Conservation (phyloP, 116 monocot genomes). For the Dioscorea cayenensis region DNA sequence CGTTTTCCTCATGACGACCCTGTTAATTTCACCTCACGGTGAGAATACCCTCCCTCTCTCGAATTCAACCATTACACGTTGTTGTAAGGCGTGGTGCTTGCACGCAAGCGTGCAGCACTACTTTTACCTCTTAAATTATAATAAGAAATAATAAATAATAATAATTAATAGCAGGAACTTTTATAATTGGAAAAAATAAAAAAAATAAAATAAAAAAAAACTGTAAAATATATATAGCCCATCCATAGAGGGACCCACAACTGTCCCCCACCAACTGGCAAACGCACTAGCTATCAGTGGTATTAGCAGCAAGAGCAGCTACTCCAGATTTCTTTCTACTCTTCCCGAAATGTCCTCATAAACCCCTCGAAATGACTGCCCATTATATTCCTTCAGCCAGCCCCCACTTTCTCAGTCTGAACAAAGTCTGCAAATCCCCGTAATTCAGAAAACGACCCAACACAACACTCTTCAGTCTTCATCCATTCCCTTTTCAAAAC, state of each 20-base stretch:
- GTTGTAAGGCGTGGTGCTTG: too few species aligned
- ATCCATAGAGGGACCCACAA: neutral
- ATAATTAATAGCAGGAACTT: too few species aligned
- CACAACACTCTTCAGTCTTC: neutral
- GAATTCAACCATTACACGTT: too few species aligned
- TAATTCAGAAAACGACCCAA: neutral
- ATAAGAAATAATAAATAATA: neutral
- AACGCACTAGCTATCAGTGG: neutral
- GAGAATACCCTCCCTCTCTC: too few species aligned
- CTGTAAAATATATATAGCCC: neutral
- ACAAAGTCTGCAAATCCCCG: neutral
- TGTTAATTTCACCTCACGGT: too few species aligned
- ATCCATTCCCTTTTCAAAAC: neutral
- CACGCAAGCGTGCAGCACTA: too few species aligned
- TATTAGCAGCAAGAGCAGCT: too few species aligned
- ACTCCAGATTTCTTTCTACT: neutral
- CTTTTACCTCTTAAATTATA: too few species aligned
- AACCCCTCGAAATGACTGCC: neutral
- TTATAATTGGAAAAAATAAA: too few species aligned
- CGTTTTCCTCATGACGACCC: too few species aligned
- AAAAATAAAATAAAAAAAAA: neutral
- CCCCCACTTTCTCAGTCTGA: neutral
- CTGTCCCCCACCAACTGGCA: conserved; percentile 2
- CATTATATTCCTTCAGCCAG: neutral
- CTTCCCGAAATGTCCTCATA: neutral